Conservation (phyloP, 2,329 filamentous ascomycete genomes). For the Phialocephala sp. region DNA sequence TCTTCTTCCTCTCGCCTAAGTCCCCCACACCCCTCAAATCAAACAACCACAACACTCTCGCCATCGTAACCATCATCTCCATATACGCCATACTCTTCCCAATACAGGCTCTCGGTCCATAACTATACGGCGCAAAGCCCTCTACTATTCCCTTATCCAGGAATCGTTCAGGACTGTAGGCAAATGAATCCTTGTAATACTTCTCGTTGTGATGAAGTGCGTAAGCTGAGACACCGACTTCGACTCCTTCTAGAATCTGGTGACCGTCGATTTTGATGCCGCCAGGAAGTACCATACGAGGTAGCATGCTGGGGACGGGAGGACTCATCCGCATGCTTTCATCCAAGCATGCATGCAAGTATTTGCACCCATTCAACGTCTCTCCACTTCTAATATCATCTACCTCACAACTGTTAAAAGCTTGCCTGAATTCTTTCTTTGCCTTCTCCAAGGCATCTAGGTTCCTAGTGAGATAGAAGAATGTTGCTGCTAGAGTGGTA, state of each 20-base stretch:
- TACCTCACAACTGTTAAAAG: conserved; percentile 24
- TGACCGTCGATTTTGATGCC: conserved; percentile 38
- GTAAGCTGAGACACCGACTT: conserved; percentile 52
- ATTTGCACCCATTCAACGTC: conserved; percentile 43
- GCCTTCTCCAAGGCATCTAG: conserved; percentile 39
- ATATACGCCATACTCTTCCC: conserved; percentile 35
- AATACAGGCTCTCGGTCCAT: conserved; percentile 35
- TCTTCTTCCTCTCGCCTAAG: conserved; percentile 1
- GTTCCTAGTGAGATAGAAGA: conserved; percentile 48
- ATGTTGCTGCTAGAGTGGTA: conserved; percentile 44
- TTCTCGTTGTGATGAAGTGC: conserved; percentile 51
- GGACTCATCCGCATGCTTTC: conserved; percentile 40
- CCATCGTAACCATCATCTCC: conserved; percentile 33
- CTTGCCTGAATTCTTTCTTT: conserved; percentile 29
- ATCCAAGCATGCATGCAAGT: conserved; percentile 51
- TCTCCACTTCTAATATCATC: conserved; percentile 43
- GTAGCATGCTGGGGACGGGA: conserved; percentile 36
- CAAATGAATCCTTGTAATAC: conserved; percentile 50
- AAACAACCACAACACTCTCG: conserved; percentile 32
- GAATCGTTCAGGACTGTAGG: conserved; percentile 54
- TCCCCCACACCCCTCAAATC: conserved; percentile 25
- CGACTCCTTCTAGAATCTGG: conserved; percentile 47
- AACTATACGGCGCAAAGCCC: conserved; percentile 36
- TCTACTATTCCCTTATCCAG: conserved; percentile 38
- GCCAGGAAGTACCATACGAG: conserved; percentile 35